Evolutionary conservation across 176 grass and related monocot genomes (phyloP), one percentile per base, ranked within the genome.

Genomic region (Bonia amplexicaulis): DNA sequence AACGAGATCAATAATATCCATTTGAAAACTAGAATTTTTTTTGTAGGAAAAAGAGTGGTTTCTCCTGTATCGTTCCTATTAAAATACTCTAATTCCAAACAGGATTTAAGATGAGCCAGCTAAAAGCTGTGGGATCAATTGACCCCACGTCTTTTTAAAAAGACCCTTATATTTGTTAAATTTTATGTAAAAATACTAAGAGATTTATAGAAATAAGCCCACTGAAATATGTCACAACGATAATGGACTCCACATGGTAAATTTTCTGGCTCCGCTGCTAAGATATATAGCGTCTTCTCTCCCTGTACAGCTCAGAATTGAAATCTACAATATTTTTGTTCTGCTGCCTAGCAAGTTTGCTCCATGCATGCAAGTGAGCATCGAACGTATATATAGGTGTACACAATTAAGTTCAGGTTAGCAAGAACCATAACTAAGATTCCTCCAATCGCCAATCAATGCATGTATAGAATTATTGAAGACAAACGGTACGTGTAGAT

Each of bases 401-500:
- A 46, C 69, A 4, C 25, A 78, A 74, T 69, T 68, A 39, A n/a
- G 42, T 49, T 51, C 69, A 83, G 57, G 58, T 84, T 75, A 75
- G 57, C 8, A 33, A 33, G 27, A 74, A 74, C 71, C 47, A 33
- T 66, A 42, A 37, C 71, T 57, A 57, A 82, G 73, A 77, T 75
- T 46, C 65, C 41, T 54, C 7, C 58, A 66, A 66, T 77, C 6
- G 12, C 1, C 7, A 31, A 82, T 80, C 16, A 66, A 86, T 83
- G 79, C 60, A 73, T 82, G 73, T 82, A 54, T 20, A 82, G 39
- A 86, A 82, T 57, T 73, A 71, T 72, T n/a, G 9, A 78, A n/a
- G 62, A 37, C 11, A 59, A 62, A 70, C 1, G 20, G 71, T 85
- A 81, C 52, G 7, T 69, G 74, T 79, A 60, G 58, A 83, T 78